Evolutionary conservation across 1,284 basidiomycete genomes (phyloP).

Genomic region (Cryptococcus jaspeensis): DNA sequence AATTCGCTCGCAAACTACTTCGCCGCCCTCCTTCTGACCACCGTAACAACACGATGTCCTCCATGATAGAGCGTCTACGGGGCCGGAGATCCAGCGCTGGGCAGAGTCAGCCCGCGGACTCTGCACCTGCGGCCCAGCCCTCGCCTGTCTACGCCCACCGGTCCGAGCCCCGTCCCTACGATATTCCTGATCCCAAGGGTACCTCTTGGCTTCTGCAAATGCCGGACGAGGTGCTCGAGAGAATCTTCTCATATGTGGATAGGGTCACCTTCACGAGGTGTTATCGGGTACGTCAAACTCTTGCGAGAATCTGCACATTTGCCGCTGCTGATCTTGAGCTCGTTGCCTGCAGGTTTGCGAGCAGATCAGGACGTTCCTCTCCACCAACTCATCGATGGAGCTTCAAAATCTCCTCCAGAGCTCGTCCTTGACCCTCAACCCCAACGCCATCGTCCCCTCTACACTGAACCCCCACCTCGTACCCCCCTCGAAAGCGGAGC

Average conservation of each 20-base stretch:
- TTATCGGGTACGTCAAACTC: conserved; percentile 18
- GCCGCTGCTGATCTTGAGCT: background rate
- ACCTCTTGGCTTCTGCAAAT: conserved; percentile 24
- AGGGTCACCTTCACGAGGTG: conserved; percentile 28
- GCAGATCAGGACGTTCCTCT: conserved; percentile 30
- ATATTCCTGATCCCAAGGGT: conserved; percentile 25
- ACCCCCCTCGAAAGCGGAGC: conserved; percentile 50
- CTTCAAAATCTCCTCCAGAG: conserved; percentile 78
- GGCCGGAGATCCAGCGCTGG: background rate
- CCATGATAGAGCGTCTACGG: background rate
- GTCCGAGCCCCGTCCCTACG: conserved; percentile 20
- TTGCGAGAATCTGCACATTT: background rate
- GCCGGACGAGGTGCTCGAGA: conserved; percentile 37
- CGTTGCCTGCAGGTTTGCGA: conserved; percentile 34
- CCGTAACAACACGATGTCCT: background rate
- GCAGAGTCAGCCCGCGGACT: background rate
- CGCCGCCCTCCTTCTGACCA: too few species aligned
- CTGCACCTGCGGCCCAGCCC: background rate
- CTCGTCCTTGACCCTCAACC: conserved; percentile 65
- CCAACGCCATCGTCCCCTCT: conserved; percentile 45
- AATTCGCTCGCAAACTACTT: too few species aligned
- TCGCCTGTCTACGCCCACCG: background rate
- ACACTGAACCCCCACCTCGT: conserved; percentile 22
- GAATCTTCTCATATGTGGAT: conserved; percentile 32
- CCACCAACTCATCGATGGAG: conserved; percentile 49